Percentiles rank a stretch among this genome's conserved stretches.
phyloP scores from a whole-genome alignment of 2,329 filamentous ascomycete species.

The Fusarium transvaalense region DNA sequence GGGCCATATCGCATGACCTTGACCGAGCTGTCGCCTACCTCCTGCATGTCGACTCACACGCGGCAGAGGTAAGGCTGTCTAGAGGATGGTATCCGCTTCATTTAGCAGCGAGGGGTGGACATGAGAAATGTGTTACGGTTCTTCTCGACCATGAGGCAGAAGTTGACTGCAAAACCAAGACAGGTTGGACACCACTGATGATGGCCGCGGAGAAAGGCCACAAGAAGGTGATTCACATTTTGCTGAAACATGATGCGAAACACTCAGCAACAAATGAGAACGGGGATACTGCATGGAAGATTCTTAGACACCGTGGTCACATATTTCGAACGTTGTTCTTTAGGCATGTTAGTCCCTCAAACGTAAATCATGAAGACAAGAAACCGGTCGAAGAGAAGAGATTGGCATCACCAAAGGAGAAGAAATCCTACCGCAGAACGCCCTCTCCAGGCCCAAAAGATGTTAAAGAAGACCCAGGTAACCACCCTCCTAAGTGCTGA shows the following conservation, averaged over 20 bases:
- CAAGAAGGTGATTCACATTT: not conserved
- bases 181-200: conserved; percentile 26
- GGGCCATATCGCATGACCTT: conserved; percentile 9
- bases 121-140: not conserved
- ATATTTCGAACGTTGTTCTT: not conserved
- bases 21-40: conserved; percentile 7
- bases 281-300: conserved; percentile 6
- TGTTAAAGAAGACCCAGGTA: not conserved
- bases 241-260: conserved; percentile 3
- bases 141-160: conserved; percentile 23
- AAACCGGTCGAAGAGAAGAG: not conserved
- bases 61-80: not conserved
- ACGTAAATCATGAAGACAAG: not conserved
- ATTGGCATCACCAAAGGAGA: not conserved
- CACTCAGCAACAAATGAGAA: conserved; percentile 1
- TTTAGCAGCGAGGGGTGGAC: conserved; percentile 11
- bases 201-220: conserved; percentile 23
- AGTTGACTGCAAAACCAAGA: conserved; percentile 19
- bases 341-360: not conserved
- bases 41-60: conserved; percentile 16
- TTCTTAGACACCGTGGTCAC: conserved; percentile 1
- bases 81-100: conserved; percentile 25
- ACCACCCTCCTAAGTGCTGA: not conserved
- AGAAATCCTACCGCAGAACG: not conserved
- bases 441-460: conserved; percentile 2